phyloP scores from a whole-genome alignment of 1,139 yeast genomes.

The Protomyces inundatus region DNA sequence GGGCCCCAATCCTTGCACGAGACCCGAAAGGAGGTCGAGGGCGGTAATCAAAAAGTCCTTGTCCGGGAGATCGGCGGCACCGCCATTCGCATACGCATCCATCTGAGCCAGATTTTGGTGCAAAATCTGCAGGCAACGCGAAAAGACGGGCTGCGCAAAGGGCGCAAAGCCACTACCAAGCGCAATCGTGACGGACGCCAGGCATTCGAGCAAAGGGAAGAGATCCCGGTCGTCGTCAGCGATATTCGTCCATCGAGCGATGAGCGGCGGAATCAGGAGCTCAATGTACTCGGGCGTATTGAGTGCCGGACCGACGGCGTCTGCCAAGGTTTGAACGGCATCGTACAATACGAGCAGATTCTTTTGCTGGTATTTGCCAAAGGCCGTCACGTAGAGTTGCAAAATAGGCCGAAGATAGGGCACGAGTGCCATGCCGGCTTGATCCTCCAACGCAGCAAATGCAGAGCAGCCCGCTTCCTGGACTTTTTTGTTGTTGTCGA shows the following conservation, averaged over 20 bases:
- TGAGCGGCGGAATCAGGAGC: slow-evolving; percentile 69
- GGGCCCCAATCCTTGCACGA: slow-evolving; percentile 77
- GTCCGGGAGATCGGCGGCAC: slow-evolving; percentile 70
- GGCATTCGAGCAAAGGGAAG: slow-evolving; percentile 88
- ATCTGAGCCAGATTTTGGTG: slow-evolving; percentile 64
- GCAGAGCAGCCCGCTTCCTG: slow-evolving; percentile 93
- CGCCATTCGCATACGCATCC: slow-evolving; percentile 60
- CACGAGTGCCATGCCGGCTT: slow-evolving; percentile 55
- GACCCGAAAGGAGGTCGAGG: slow-evolving; percentile 81
- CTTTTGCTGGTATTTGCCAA: slow-evolving; percentile 70
- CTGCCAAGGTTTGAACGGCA: slow-evolving; percentile 87
- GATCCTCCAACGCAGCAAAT: slow-evolving; percentile 74
- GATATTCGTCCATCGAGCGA: slow-evolving; percentile 69
- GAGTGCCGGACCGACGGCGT: slow-evolving; percentile 51
- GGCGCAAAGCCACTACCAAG: slow-evolving; percentile 81
- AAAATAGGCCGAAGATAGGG: slow-evolving; percentile 64
- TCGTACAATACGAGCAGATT: slow-evolving; percentile 79
- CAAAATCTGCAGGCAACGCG: slow-evolving; percentile 67
- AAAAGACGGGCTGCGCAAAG: slow-evolving; percentile 83
- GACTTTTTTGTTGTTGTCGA: slow-evolving; percentile 82
- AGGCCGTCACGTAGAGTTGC: slow-evolving; percentile 66
- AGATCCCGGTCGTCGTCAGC: slow-evolving; percentile 73
- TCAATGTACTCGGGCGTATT: slow-evolving; percentile 50
- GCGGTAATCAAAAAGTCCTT: slow-evolving; percentile 87
- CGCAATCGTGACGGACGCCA: slow-evolving; percentile 85